Percentiles rank a stretch among this genome's conserved stretches.
Conservation (phyloP, 2,329 filamentous ascomycete genomes). For the Rutstroemia sp. region DNA sequence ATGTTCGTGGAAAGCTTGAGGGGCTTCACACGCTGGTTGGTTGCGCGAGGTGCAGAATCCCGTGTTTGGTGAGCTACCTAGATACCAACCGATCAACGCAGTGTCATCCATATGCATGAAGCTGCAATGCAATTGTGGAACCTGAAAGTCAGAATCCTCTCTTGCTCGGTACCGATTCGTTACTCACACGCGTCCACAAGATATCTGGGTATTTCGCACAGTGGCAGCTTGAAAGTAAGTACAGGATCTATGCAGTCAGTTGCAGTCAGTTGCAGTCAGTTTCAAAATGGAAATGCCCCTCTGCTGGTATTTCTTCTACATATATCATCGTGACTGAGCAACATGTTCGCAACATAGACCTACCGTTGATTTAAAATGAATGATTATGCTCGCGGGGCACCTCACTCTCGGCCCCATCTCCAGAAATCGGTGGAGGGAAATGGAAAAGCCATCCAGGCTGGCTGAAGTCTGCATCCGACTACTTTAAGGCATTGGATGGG, state of each 20-base stretch:
- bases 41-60: not conserved
- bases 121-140: not conserved
- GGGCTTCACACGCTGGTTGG: not conserved
- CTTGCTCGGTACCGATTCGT: not conserved
- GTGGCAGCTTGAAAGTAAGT: not conserved
- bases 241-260: not conserved
- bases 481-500: not conserved
- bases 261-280: not conserved
- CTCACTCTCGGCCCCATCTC: not conserved
- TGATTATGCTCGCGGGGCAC: not conserved
- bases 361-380: not conserved
- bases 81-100: not conserved
- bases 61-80: not conserved
- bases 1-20: not conserved
- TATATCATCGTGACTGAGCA: not conserved
- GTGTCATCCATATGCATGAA: not conserved
- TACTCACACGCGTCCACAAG: not conserved
- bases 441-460: not conserved
- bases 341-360: not conserved
- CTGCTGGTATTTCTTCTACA: not conserved
- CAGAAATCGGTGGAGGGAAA: not conserved
- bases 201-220: not conserved
- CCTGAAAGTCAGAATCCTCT: not conserved
- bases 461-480: constrained; percentile 3
- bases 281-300: not conserved